Percentiles rank a stretch among this genome's conserved stretches.
phyloP scores from a whole-genome alignment of 805 yeast species.

The Grigorovia transvaalensis region DNA sequence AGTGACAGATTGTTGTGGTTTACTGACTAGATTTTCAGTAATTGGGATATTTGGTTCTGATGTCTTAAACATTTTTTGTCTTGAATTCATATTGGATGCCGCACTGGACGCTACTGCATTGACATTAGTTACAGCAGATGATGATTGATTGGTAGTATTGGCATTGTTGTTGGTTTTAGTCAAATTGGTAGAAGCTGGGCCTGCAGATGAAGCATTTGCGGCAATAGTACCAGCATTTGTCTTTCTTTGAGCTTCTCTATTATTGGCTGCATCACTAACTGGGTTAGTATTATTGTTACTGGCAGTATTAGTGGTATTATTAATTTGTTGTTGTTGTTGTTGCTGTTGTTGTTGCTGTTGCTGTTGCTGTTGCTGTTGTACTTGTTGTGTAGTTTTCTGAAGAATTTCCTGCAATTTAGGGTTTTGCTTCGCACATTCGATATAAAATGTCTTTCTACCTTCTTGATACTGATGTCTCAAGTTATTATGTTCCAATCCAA shows the following conservation, averaged over 20 bases:
- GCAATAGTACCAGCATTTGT: background rate
- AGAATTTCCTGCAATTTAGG: conserved; percentile 24
- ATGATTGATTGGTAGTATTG: conserved; percentile 9
- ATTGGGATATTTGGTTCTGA: conserved; percentile 58
- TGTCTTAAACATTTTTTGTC: conserved; percentile 28
- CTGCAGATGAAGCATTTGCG: background rate
- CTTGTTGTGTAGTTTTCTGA: conserved; percentile 21
- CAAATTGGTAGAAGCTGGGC: background rate
- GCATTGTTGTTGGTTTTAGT: background rate
- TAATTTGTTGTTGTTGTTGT: conserved; percentile 8
- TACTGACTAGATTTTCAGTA: conserved; percentile 55
- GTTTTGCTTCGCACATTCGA: conserved; percentile 28
- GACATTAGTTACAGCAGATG: conserved; percentile 35
- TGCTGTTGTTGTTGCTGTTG: conserved; percentile 11
- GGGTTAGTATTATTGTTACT: conserved; percentile 7
- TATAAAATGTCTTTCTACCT: conserved; percentile 24
- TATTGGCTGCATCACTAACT: conserved; percentile 8
- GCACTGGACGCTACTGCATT: conserved; percentile 43
- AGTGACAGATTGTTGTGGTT: conserved; percentile 54
- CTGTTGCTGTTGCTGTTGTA: conserved; percentile 10
- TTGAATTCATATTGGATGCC: conserved; percentile 18
- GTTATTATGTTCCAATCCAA: conserved; percentile 19
- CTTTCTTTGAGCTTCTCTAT: background rate
- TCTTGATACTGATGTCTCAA: conserved; percentile 23
- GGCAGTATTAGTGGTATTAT: conserved; percentile 12